Percentiles rank a stretch among this genome's conserved stretches.
These are phyloP conservation scores for Malus hybrid DNA, from an alignment of 331 rosid genomes.

Conservation along the genomic window DNA sequence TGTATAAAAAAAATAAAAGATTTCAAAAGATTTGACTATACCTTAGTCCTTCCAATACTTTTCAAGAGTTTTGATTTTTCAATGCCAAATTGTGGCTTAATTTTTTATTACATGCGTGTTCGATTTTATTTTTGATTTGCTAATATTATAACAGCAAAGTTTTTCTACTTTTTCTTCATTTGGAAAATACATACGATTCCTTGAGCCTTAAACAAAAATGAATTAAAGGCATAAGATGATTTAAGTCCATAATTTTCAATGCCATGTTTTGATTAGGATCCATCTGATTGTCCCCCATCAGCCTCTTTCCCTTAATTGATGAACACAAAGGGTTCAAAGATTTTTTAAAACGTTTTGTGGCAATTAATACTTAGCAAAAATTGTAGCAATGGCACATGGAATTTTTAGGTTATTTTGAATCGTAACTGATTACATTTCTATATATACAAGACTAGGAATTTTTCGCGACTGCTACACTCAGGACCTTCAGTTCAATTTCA, in stretches of 20 bases:
- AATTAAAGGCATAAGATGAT: neutral
- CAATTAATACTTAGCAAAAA: no score
- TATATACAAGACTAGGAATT: no score
- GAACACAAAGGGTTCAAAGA: neutral
- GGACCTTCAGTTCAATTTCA: neutral
- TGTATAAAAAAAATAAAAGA: neutral
- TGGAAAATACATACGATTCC: neutral
- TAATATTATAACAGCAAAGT: neutral
- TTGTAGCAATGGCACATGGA: no score
- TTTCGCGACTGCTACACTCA: no score
- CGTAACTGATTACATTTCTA: no score
- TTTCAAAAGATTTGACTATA: neutral
- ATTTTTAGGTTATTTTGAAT: no score
- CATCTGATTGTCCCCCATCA: neutral
- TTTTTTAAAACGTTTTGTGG: no score
- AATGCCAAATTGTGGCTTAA: neutral
- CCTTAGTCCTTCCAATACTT: neutral
- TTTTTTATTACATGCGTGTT: neutral
- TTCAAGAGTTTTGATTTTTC: neutral
- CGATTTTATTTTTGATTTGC: neutral
- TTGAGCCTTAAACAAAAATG: neutral
- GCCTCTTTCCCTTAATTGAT: neutral
- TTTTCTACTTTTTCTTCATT: neutral
- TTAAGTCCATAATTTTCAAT: neutral
- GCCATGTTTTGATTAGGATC: neutral